Conservation (phyloP, 2,329 filamentous ascomycete species). For the Stromatinia cepivora region DNA sequence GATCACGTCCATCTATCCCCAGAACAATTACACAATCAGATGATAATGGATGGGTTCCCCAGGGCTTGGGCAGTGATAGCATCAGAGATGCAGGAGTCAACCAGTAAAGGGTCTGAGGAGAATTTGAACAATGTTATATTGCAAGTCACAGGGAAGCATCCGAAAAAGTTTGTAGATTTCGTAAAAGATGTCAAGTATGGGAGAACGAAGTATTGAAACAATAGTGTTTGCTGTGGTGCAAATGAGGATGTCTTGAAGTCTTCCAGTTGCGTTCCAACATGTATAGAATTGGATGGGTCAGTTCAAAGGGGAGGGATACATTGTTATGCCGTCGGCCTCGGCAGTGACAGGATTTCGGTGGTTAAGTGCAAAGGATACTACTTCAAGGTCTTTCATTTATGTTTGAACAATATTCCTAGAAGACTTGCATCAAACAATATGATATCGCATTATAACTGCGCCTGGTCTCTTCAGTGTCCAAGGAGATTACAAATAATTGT, state of each 20-base stretch:
- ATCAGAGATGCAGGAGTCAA: slow-evolving; percentile 22
- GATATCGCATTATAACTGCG: background rate
- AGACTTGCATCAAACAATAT: background rate
- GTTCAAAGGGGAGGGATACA: no score
- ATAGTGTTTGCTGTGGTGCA: background rate
- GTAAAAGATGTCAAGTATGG: slow-evolving; percentile 25
- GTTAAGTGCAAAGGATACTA: no score
- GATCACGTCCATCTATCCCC: slow-evolving; percentile 26
- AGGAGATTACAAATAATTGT: background rate
- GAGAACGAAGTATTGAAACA: background rate
- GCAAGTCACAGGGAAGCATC: slow-evolving; percentile 25
- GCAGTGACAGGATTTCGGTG: background rate
- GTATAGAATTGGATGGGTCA: background rate
- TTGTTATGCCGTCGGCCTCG: no score
- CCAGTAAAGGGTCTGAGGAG: slow-evolving; percentile 25
- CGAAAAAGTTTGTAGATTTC: slow-evolving; percentile 27
- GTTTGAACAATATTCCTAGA: background rate
- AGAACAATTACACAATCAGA: slow-evolving; percentile 23
- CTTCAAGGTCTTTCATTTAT: background rate
- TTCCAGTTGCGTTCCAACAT: background rate
- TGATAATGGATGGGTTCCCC: no score
- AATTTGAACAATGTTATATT: slow-evolving; percentile 26
- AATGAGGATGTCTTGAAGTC: background rate
- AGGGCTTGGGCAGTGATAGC: slow-evolving; percentile 22
- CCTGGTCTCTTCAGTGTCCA: background rate